Percentiles rank a stretch among this genome's conserved stretches.
These are phyloP conservation scores for Hebeloma cylindrosporum DNA, from an alignment of 768 basidiomycete genomes.

Conservation along the genomic window DNA sequence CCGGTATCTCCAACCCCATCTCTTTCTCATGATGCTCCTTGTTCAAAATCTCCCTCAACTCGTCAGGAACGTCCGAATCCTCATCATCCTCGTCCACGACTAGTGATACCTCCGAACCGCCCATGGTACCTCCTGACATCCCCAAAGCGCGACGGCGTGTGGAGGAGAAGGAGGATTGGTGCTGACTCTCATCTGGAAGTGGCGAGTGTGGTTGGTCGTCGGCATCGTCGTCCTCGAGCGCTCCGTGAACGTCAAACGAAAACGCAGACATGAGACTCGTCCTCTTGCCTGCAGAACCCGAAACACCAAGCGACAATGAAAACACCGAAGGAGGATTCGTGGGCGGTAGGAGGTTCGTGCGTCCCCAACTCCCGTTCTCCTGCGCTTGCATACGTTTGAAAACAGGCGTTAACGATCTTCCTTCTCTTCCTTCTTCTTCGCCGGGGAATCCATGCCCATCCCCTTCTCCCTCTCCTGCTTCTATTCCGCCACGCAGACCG, in stretches of 20 bases:
- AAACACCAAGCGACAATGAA: slow-evolving; percentile 5
- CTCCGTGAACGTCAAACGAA: no score
- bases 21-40: slow-evolving; percentile 30
- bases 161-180: slow-evolving; percentile 33
- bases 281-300: no score
- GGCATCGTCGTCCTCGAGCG: slow-evolving; percentile 21
- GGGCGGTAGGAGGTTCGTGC: neutral
- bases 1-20: neutral
- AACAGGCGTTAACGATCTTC: slow-evolving; percentile 29
- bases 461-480: slow-evolving; percentile 8
- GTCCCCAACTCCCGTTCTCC: slow-evolving; percentile 2
- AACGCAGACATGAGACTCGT: no score
- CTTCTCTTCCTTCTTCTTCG: slow-evolving; percentile 21
- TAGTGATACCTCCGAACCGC: slow-evolving; percentile 54
- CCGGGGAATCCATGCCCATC: slow-evolving; percentile 15
- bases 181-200: no score
- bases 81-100: slow-evolving; percentile 55
- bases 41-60: slow-evolving; percentile 63
- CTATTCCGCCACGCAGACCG: slow-evolving; percentile 26
- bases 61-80: slow-evolving; percentile 81
- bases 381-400: slow-evolving; percentile 33
- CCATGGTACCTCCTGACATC: slow-evolving; percentile 68
- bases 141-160: slow-evolving; percentile 59
- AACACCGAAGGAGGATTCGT: neutral
- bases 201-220: neutral